Conservation (phyloP, 441 rosid genomes). For the Pelargonium australe region DNA sequence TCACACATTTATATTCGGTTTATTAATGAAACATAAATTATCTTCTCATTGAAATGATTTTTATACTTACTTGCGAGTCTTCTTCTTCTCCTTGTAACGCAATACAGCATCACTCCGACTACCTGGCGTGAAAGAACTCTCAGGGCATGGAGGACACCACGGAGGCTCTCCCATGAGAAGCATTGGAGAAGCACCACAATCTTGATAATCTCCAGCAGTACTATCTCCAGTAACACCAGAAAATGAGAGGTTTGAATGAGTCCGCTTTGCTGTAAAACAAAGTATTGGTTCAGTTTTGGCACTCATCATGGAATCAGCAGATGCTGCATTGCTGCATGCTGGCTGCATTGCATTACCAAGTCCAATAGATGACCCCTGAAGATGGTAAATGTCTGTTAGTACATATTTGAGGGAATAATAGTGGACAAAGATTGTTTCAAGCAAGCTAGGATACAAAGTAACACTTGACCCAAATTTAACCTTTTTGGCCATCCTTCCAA, state of each 20-base stretch:
- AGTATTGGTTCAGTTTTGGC: conserved; percentile 81
- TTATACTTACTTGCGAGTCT: conserved; percentile 73
- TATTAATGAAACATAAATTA: too few species aligned
- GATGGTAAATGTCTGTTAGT: conserved; percentile 9
- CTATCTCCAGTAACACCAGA: conserved; percentile 88
- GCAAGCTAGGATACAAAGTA: neutral
- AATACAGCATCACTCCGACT: conserved; percentile 72
- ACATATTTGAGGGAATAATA: neutral
- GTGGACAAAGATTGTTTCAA: too few species aligned
- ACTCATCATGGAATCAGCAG: conserved; percentile 71
- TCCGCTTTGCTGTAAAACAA: conserved; percentile 45
- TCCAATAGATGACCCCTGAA: conserved; percentile 54
- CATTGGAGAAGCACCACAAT: conserved; percentile 78
- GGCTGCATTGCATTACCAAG: conserved; percentile 50
- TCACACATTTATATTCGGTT: too few species aligned
- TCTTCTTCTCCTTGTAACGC: conserved; percentile 98
- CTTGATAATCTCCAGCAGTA: conserved; percentile 76
- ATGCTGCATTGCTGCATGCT: conserved; percentile 60
- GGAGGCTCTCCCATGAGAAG: conserved; percentile 85
- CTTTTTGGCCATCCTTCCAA: neutral
- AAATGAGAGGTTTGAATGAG: conserved; percentile 74
- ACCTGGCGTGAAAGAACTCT: conserved; percentile 48
- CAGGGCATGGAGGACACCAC: conserved; percentile 71
- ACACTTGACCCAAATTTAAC: neutral
- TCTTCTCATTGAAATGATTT: too few species aligned